Evolutionary conservation across 2,329 filamentous ascomycete genomes (phyloP).

Genomic region (Talaromyces rugulosus): DNA sequence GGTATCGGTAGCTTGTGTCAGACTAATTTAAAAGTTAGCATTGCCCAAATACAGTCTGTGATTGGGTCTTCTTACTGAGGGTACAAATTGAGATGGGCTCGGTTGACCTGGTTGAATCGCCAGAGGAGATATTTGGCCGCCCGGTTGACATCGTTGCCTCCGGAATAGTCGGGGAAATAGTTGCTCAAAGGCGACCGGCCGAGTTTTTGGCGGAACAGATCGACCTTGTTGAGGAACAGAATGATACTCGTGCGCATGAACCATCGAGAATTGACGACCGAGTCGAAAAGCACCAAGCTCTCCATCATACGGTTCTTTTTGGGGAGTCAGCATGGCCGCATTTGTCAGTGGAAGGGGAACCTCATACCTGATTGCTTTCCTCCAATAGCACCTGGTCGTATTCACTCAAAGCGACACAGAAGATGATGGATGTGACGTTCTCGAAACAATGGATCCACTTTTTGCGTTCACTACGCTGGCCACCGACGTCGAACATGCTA

Average conservation of each 20-base stretch:
- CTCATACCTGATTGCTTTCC: constrained; percentile 86
- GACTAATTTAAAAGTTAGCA: constrained; percentile 48
- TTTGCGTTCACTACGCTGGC: constrained; percentile 94
- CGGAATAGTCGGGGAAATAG: constrained; percentile 97
- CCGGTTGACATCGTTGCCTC: constrained; percentile 95
- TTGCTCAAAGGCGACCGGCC: constrained; percentile 82
- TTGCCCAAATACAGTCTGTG: background rate
- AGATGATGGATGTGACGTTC: constrained; percentile 98
- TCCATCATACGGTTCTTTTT: constrained; percentile 98
- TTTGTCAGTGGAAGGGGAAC: constrained; percentile 3
- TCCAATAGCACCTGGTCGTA: constrained; percentile 97
- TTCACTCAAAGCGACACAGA: constrained; percentile 95
- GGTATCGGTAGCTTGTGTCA: constrained; percentile 97
- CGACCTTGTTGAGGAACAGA: constrained; percentile 97
- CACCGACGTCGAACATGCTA: constrained; percentile 99
- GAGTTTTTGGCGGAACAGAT: constrained; percentile 95
- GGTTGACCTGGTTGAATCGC: constrained; percentile 98
- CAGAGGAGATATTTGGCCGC: constrained; percentile 96
- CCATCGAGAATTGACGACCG: constrained; percentile 97
- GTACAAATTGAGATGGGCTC: constrained; percentile 92
- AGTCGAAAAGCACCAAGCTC: constrained; percentile 91
- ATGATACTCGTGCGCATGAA: constrained; percentile 99
- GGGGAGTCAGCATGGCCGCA: constrained; percentile 6
- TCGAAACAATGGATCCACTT: constrained; percentile 99
- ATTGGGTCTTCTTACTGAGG: constrained; percentile 73